Evolutionary conservation across 2,329 filamentous ascomycete genomes (phyloP), one percentile per base, ranked within the genome.

Genomic region (Aspergillus transmontanensis): DNA sequence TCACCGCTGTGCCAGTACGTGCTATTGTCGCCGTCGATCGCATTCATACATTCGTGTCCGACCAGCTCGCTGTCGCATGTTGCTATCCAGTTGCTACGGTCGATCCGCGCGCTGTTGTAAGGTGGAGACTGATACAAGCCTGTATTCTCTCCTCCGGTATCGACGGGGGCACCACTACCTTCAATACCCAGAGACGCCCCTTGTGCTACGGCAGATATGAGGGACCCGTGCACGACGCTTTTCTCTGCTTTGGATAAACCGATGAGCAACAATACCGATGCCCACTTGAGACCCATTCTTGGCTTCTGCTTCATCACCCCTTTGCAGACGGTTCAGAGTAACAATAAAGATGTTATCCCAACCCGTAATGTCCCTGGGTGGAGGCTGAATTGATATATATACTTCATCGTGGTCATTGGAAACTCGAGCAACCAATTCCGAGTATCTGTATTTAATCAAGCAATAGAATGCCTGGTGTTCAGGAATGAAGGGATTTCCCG

Each of bases 1-100:
- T 41, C 21, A 16, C 34, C 34, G 36, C 64, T 65, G 34, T 36
- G 57, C 67, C 65, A 69, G 56, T 62, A 59, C 11, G 66, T 68
- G 14, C 54, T 46, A 26, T 51, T 61, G 19, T 56, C 50, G 32
- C 63, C 63, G 58, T 69, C 67, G 6, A 41, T 61, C 43, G 62
- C 66, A 11, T 68, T 26, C 2, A 50, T 58, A 34, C 67, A 69
- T 43, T 55, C 45, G 48, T 64, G n/a, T 1, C 23, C 21, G 7
- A 19, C 14, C 19, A 9, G 7, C 12, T 48, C 57, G n/a, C 59
- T 66, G 46, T 65, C 62, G 51, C 67, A 68, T 1, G 23, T 61
- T 50, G 63, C 36, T n/a, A 11, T 60, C 67, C 67, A 69, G 32
- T 63, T 57, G 2, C n/a, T 19, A 34, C 64, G 64, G 26, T 58